Evolutionary conservation across 1,139 yeast species (phyloP).

Genomic region (Diutina pseudorugosa): DNA sequence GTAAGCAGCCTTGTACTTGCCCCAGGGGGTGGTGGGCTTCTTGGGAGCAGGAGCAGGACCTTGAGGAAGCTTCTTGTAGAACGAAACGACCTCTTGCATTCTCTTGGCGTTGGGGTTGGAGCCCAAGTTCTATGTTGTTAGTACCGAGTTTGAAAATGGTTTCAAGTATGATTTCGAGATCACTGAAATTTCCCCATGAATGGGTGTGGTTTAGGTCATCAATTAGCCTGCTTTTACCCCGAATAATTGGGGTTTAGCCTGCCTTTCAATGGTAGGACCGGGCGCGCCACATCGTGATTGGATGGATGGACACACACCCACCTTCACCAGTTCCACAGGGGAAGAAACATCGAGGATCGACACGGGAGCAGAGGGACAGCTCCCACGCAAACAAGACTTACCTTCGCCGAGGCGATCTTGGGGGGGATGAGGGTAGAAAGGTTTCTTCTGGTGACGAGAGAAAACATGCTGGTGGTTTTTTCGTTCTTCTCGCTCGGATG

Average conservation of each 20-base stretch:
- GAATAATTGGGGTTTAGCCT: background rate
- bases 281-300: background rate
- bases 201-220: background rate
- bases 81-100: slow-evolving; percentile 88
- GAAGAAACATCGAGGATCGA: background rate
- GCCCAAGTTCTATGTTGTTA: slow-evolving; percentile 66
- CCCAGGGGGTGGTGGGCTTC: slow-evolving; percentile 61
- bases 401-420: slow-evolving; percentile 93
- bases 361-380: background rate
- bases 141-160: slow-evolving; percentile 12
- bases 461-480: slow-evolving; percentile 31
- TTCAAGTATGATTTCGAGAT: background rate
- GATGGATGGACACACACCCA: background rate
- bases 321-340: too few relatives aligned
- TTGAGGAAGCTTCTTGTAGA: slow-evolving; percentile 93
- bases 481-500: background rate
- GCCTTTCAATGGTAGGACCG: background rate
- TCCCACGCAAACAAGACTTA: slow-evolving; percentile 27
- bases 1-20: slow-evolving; percentile 68
- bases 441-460: slow-evolving; percentile 82
- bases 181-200: too few relatives aligned
- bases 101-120: slow-evolving; percentile 95
- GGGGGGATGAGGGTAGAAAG: slow-evolving; percentile 97
- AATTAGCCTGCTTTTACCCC: background rate
- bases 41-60: slow-evolving; percentile 71